These are phyloP conservation scores for Penicillium sp. DNA, from an alignment of 2,329 filamentous ascomycete species.

Conservation along the genomic window DNA sequence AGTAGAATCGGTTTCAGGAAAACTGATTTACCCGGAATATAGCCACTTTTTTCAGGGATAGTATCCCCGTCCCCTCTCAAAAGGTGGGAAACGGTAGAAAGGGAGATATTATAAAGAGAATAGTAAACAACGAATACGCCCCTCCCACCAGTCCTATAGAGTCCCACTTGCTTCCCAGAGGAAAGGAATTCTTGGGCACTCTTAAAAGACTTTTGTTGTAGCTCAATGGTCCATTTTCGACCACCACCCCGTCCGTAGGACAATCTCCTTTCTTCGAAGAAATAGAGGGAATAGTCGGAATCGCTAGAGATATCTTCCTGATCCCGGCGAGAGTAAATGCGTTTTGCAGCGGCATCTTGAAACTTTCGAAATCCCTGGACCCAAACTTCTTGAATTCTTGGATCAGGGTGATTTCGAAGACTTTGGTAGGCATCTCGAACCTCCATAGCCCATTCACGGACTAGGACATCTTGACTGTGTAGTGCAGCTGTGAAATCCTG, in stretches of 20 bases:
- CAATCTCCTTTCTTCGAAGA: not conserved
- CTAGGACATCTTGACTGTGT: not conserved
- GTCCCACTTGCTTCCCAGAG: not conserved
- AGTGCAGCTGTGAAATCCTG: not conserved
- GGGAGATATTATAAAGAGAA: not conserved
- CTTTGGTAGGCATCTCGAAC: not conserved
- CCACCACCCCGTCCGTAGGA: not conserved
- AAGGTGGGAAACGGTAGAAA: not conserved
- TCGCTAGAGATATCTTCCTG: no score
- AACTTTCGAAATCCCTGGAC: not conserved
- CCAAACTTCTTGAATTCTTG: not conserved
- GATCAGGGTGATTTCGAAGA: not conserved
- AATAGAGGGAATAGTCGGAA: no score
- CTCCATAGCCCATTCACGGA: not conserved
- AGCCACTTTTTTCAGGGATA: not conserved
- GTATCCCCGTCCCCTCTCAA: not conserved
- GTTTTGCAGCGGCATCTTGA: not conserved
- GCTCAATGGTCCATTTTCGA: not conserved
- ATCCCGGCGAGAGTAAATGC: not conserved
- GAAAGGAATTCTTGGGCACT: not conserved
- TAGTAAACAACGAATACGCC: not conserved
- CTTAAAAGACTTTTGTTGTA: not conserved
- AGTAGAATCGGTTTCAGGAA: not conserved
- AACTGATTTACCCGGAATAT: no score
- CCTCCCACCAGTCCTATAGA: not conserved